Conservation (phyloP, 495 filamentous ascomycete species). For the Podospora australis region DNA sequence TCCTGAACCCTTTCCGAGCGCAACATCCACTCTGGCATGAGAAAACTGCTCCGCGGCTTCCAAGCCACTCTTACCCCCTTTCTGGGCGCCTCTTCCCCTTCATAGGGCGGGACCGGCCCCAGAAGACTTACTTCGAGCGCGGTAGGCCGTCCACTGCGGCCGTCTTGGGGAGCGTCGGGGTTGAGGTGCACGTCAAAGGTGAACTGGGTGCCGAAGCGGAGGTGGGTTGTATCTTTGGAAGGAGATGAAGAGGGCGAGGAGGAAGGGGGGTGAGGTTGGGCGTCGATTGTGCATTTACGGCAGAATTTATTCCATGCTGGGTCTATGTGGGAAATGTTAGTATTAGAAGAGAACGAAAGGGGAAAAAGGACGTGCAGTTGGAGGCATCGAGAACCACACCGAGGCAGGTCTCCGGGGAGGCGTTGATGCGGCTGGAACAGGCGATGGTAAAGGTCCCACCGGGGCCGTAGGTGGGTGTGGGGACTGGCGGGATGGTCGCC, state of each 20-base stretch:
- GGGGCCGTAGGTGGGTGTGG: constrained; percentile 26
- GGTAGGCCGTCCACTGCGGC: constrained; percentile 4
- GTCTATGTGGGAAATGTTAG: constrained; percentile 11
- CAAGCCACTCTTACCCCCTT: constrained; percentile 30
- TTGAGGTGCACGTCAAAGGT: constrained; percentile 29
- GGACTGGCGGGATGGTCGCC: constrained; percentile 7
- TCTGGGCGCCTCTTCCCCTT: neutral
- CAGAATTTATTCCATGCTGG: constrained; percentile 33
- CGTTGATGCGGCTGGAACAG: constrained; percentile 25
- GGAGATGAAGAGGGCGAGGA: neutral
- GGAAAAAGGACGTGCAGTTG: constrained; percentile 12
- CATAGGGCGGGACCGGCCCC: constrained; percentile 18
- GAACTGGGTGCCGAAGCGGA: constrained; percentile 24
- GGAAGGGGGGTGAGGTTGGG: constrained; percentile 13
- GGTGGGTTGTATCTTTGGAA: constrained; percentile 4
- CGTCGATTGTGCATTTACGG: constrained; percentile 19
- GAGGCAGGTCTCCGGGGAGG: constrained; percentile 21
- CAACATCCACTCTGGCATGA: constrained; percentile 22
- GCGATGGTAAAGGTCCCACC: constrained; percentile 25
- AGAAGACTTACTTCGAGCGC: constrained; percentile 25
- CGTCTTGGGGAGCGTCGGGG: constrained; percentile 1
- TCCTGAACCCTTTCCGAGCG: constrained; percentile 35
- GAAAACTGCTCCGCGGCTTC: constrained; percentile 11
- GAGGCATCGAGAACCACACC: constrained; percentile 20
- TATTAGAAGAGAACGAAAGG: neutral